Percentiles rank a stretch among this genome's conserved stretches.
Conservation (phyloP, 1,284 basidiomycete species). For the Ganoderma sp. region DNA sequence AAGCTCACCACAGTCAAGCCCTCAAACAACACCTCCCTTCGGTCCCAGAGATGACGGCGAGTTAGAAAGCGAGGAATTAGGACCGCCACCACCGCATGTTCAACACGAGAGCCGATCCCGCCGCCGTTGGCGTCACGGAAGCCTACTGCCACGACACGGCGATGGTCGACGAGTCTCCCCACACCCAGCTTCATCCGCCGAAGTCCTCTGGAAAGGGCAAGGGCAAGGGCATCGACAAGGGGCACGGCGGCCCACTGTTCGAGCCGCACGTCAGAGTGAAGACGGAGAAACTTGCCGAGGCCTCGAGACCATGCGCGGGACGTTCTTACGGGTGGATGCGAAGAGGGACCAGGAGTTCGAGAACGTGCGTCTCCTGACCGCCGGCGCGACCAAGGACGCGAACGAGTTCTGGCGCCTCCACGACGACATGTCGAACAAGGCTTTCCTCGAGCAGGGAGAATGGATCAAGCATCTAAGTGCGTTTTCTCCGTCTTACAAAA, state of each 20-base stretch:
- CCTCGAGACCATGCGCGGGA: constrained; percentile 19
- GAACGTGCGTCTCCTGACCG: constrained; percentile 15
- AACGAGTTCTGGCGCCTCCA: constrained; percentile 20
- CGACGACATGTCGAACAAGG: neutral
- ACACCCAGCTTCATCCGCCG: neutral
- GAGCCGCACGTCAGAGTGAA: constrained; percentile 21
- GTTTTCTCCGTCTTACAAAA: neutral
- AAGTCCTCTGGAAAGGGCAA: neutral
- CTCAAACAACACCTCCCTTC: constrained; percentile 9
- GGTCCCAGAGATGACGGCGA: neutral
- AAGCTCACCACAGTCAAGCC: constrained; percentile 10
- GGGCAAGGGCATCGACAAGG: neutral
- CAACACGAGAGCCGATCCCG: constrained; percentile 15
- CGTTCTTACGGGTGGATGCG: constrained; percentile 11
- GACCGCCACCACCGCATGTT: neutral
- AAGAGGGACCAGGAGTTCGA: constrained; percentile 14
- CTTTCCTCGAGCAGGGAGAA: neutral
- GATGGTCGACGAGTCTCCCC: constrained; percentile 8
- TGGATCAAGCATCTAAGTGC: constrained; percentile 1
- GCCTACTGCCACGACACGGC: neutral
- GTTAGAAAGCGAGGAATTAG: neutral
- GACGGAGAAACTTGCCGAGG: constrained; percentile 21
- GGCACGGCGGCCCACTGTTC: neutral
- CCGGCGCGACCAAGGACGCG: constrained; percentile 4
- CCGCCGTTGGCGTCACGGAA: neutral